Conservation (phyloP, 306 rosid species). For the Vigna radiata region DNA sequence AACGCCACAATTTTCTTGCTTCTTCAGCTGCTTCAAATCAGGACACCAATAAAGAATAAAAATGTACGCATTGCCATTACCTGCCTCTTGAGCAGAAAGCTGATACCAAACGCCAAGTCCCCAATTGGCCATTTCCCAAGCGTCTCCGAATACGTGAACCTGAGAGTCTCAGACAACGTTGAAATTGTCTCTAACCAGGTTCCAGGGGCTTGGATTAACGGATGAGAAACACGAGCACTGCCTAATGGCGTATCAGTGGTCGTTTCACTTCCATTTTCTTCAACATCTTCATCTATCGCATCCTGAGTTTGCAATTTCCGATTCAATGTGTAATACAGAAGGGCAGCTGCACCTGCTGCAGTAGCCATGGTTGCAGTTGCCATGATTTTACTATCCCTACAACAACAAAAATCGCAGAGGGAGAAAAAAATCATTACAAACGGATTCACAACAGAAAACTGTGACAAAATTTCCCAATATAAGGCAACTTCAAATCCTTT, state of each 20-base stretch:
- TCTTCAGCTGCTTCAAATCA: constrained; percentile 5
- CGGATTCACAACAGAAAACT: constrained; percentile 33
- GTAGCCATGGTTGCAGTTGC: constrained; percentile 99
- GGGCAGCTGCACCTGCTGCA: constrained; percentile 98
- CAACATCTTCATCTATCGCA: constrained; percentile 50
- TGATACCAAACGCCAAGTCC: constrained; percentile 96
- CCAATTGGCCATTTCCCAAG: constrained; percentile 98
- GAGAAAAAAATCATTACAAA: background rate
- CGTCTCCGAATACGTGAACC: constrained; percentile 97
- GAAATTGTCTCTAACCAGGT: constrained; percentile 96
- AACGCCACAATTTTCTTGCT: background rate
- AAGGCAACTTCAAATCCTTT: constrained; percentile 35
- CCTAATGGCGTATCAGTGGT: constrained; percentile 54
- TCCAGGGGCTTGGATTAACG: constrained; percentile 89
- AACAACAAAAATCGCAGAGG: background rate
- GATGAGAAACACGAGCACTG: constrained; percentile 71
- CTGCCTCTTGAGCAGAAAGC: constrained; percentile 91
- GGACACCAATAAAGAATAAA: constrained; percentile 32
- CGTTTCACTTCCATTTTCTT: constrained; percentile 48
- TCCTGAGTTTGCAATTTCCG: constrained; percentile 59
- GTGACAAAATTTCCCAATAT: background rate
- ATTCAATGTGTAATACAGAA: constrained; percentile 83
- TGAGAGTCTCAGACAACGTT: constrained; percentile 85
- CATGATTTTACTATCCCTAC: constrained; percentile 64
- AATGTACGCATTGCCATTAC: constrained; percentile 49